These are phyloP conservation scores for Terana coerulea DNA, from an alignment of 768 basidiomycete genomes.

Conservation along the genomic window DNA sequence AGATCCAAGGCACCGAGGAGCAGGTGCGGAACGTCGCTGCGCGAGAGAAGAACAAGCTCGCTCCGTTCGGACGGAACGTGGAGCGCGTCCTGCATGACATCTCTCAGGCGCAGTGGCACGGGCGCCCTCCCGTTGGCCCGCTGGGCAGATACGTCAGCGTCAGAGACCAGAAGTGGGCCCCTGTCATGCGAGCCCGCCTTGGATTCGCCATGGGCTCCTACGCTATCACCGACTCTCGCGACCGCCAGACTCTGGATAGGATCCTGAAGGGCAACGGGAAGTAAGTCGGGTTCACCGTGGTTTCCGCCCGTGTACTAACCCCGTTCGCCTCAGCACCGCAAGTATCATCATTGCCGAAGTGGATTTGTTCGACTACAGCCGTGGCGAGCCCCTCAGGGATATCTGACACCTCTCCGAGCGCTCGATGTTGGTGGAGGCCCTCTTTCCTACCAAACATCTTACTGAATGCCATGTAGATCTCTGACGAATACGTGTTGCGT, in stretches of 20 bases:
- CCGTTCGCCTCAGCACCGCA: slow-evolving; percentile 40
- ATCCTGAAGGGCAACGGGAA: slow-evolving; percentile 58
- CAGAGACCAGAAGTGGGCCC: slow-evolving; percentile 63
- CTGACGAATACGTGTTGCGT: slow-evolving; percentile 70
- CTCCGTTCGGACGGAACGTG: slow-evolving; percentile 62
- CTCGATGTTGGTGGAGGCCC: slow-evolving; percentile 56
- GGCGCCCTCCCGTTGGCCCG: slow-evolving; percentile 70
- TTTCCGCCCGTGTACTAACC: neutral
- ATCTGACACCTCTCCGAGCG: slow-evolving; percentile 76
- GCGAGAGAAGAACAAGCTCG: slow-evolving; percentile 53
- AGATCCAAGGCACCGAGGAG: slow-evolving; percentile 43
- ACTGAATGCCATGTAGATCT: slow-evolving; percentile 47
- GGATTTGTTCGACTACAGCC: slow-evolving; percentile 78
- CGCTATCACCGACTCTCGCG: slow-evolving; percentile 68
- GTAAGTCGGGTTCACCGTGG: slow-evolving; percentile 49
- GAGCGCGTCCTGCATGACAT: slow-evolving; percentile 54
- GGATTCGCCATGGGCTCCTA: slow-evolving; percentile 59
- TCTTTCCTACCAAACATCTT: neutral
- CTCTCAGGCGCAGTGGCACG: slow-evolving; percentile 51
- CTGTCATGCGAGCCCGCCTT: slow-evolving; percentile 61
- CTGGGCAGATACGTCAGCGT: slow-evolving; percentile 77
- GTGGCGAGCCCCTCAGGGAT: slow-evolving; percentile 64
- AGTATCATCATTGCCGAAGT: slow-evolving; percentile 62
- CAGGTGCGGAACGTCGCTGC: slow-evolving; percentile 48
- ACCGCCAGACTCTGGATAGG: slow-evolving; percentile 51